Base-by-base conservation (phyloP, 768 basidiomycete species). In the Wakefieldia striispora region DNA sequence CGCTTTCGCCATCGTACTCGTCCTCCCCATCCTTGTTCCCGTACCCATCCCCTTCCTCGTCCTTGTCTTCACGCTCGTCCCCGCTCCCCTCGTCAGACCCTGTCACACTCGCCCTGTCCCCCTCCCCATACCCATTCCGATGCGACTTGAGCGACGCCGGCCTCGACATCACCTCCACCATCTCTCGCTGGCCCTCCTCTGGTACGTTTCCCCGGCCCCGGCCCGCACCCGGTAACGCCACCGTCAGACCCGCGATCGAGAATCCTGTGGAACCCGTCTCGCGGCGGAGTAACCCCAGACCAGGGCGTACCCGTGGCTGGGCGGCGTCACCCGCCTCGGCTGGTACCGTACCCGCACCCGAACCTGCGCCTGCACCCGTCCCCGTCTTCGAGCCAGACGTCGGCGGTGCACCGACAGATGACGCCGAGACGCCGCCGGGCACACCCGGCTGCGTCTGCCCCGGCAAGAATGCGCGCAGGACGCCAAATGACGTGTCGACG, bases 401-500 rank as follows among this genome's bases (percentile, higher is more conserved):
- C n/a, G 31, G 14, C 6, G 31, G 31, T 14, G 6, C 31, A 2
- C n/a, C n/a, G n/a, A 14, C 31, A 6, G 31, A 13, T 13, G 10
- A 29, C 2, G 27, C 9, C 2, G 31, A 14, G 13, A 33, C 31
- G 31, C 31, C 14, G 3, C 27, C 27, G 31, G 31, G 31, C n/a
- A n/a, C n/a, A n/a, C n/a, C n/a, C n/a, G n/a, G n/a, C n/a, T 33
- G 14, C 39, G 54, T 57, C 21, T 67, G 63, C 11, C 73, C 73
- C 0, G 80, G 91, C 45, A 95, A 75, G 37, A 94, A 72, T 4
- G 90, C 84, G 16, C 90, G 80, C 14, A 97, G 74, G 54, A 93
- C 88, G 16, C 90, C 88, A 68, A 95, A 93, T 3, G 89, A 91
- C 0, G 91, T 82, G 63, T 95, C 93, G 41, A 95, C 87, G 45